Evolutionary conservation across 768 basidiomycete genomes (phyloP).

Genomic region (Pleurotus tuber-regium): DNA sequence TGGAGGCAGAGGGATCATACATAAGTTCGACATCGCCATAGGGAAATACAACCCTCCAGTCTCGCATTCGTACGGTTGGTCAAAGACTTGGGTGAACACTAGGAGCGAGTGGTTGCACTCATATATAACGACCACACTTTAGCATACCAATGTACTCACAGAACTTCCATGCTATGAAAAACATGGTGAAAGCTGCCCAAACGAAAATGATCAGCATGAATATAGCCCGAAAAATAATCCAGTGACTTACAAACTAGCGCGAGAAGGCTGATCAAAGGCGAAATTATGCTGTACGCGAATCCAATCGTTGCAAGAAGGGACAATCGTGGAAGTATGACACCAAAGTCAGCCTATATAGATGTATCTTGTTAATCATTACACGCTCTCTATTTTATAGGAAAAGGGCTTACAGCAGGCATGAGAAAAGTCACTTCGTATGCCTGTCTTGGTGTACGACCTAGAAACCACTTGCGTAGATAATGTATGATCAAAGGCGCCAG

Average conservation of each 20-base stretch:
- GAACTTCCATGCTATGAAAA: constrained; percentile 61
- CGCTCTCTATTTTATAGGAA: neutral
- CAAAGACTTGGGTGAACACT: constrained; percentile 10
- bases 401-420: constrained; percentile 45
- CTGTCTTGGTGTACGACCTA: constrained; percentile 66
- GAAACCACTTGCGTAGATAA: constrained; percentile 60
- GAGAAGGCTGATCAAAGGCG: constrained; percentile 65
- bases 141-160: constrained; percentile 26
- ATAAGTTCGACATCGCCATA: constrained; percentile 14
- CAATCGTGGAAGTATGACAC: constrained; percentile 44
- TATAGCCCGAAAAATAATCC: neutral
- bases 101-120: neutral
- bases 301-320: constrained; percentile 52
- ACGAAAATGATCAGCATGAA: neutral
- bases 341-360: constrained; percentile 43
- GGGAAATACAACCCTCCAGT: constrained; percentile 12
- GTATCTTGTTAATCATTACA: neutral
- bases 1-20: constrained; percentile 4
- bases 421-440: constrained; percentile 53
- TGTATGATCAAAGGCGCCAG: constrained; percentile 40
- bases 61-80: constrained; percentile 13
- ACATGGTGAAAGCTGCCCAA: constrained; percentile 45
- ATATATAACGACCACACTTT: neutral
- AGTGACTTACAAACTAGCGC: constrained; percentile 46
- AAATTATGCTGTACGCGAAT: constrained; percentile 59